Evolutionary conservation across 441 rosid species (phyloP), one percentile per base, ranked within the genome.

Genomic region (Pelargonium cotyledonis): DNA sequence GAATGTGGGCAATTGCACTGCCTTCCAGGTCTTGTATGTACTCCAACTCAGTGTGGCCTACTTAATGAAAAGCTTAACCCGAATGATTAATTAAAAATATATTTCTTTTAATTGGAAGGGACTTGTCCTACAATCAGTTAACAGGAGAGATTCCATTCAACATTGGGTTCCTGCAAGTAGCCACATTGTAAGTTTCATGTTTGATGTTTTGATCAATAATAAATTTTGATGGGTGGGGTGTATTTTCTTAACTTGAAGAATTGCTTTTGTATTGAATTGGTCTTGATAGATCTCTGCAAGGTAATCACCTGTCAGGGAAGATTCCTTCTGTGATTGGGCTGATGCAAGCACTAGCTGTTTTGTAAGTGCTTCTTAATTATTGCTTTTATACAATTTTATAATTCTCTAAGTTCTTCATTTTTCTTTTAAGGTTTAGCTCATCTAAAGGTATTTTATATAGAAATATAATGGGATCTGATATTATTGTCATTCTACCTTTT

Each of bases 271-370:
- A 9, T 60, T 8, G 11, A 5, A 23, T 60, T 23, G 64, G 0
- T 60, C 35, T 60, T 71, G 58, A 1, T 51, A 95, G 99, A 82
- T 95, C 99, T 15, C 88, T 95, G 4, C 98, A 95, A 80, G 98
- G 97, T 62, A 95, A 95, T 43, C 81, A 68, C 75, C 73, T 95
- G n/a, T 85, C 84, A 0, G 98, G 99, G 68, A 80, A 64, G 76
- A 92, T 95, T 79, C 99, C 99, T 0, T 95, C 85, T 57, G 98
- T 90, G 65, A 79, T 92, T 47, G 99, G 99, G 65, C 70, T 95
- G 35, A 92, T 95, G 99, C 99, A 95, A 79, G 99, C 99, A 47
- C 85, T 95, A 19, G 99, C 99, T 46, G 97, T 95, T 53, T 61
- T 95, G 99, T 95, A 82, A 73, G 98, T 81, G 5, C 26, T 4